Percentiles rank a stretch among this genome's conserved stretches.
phyloP scores from a whole-genome alignment of 1,139 yeast species.

The Candida sp. region DNA sequence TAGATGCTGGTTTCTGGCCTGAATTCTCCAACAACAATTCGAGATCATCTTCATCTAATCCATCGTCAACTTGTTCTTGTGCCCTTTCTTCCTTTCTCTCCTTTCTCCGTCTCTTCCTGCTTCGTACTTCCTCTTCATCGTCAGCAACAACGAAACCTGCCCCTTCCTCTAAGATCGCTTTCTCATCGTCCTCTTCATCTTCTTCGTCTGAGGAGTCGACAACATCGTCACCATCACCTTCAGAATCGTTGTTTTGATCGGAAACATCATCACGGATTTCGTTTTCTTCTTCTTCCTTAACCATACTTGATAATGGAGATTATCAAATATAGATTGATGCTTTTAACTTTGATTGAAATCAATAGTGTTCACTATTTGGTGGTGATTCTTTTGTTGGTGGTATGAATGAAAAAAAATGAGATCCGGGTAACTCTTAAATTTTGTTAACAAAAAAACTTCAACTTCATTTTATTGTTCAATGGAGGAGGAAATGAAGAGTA shows the following conservation, averaged over 20 bases:
- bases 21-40: slow-evolving; percentile 89
- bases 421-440: slow-evolving; percentile 3
- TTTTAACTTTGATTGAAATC: not conserved
- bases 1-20: slow-evolving; percentile 51
- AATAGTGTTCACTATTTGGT: not conserved
- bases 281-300: slow-evolving; percentile 26
- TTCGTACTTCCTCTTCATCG: slow-evolving; percentile 55
- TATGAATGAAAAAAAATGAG: not conserved
- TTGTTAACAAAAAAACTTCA: too few species aligned
- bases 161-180: slow-evolving; percentile 69
- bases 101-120: slow-evolving; percentile 28
- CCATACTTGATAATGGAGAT: slow-evolving; percentile 9
- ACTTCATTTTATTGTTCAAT: too few species aligned
- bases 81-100: slow-evolving; percentile 39
- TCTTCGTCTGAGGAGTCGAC: slow-evolving; percentile 75
- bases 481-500: not conserved
- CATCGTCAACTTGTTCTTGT: slow-evolving; percentile 51
- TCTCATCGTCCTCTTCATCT: slow-evolving; percentile 74
- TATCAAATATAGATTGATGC: slow-evolving; percentile 1
- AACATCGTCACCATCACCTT: slow-evolving; percentile 43
- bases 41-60: slow-evolving; percentile 91
- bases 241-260: slow-evolving; percentile 21
- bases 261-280: slow-evolving; percentile 34
- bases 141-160: slow-evolving; percentile 96
- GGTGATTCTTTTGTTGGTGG: not conserved